Evolutionary conservation across 495 filamentous ascomycete species (phyloP).

Genomic region (Apodospora peruviana): DNA sequence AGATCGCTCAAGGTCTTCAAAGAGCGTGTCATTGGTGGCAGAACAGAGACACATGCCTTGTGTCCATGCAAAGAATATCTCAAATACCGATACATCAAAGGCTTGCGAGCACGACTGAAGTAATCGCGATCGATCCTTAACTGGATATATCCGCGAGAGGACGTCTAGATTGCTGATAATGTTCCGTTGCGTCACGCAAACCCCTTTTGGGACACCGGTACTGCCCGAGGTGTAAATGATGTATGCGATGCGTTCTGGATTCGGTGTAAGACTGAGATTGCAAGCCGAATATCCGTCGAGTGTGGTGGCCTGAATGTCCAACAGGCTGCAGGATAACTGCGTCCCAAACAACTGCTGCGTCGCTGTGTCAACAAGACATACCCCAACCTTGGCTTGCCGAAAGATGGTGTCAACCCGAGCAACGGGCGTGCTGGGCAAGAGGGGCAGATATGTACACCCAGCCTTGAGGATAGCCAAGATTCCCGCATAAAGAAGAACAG

Average conservation of each 20-base stretch:
- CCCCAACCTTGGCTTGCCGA: slow-evolving; percentile 38
- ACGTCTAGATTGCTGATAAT: slow-evolving; percentile 61
- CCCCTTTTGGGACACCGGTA: slow-evolving; percentile 63
- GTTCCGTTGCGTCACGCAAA: slow-evolving; percentile 62
- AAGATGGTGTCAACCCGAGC: slow-evolving; percentile 52
- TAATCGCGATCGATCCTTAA: slow-evolving; percentile 40
- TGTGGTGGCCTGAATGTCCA: slow-evolving; percentile 28
- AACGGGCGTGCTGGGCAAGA: slow-evolving; percentile 58
- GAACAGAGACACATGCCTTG: slow-evolving; percentile 69
- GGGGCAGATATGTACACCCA: slow-evolving; percentile 68
- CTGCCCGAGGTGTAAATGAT: slow-evolving; percentile 63
- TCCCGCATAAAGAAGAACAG: slow-evolving; percentile 57
- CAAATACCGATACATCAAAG: slow-evolving; percentile 76
- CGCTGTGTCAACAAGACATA: slow-evolving; percentile 39
- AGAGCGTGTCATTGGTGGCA: slow-evolving; percentile 57
- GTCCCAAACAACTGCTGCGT: slow-evolving; percentile 13
- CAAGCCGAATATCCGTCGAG: slow-evolving; percentile 15
- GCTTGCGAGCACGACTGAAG: slow-evolving; percentile 69
- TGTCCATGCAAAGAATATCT: slow-evolving; percentile 74
- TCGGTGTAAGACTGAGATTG: slow-evolving; percentile 27
- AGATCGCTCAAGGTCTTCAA: slow-evolving; percentile 54
- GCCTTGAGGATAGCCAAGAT: slow-evolving; percentile 68
- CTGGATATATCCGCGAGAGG: slow-evolving; percentile 56
- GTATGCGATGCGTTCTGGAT: slow-evolving; percentile 44
- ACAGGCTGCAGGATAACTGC: slow-evolving; percentile 20